A percentile compares a stretch with the other conserved stretches of the same genome.
phyloP scores from a whole-genome alignment of 108 stramenopile genomes.

The Cylindrotheca fusiformis region DNA sequence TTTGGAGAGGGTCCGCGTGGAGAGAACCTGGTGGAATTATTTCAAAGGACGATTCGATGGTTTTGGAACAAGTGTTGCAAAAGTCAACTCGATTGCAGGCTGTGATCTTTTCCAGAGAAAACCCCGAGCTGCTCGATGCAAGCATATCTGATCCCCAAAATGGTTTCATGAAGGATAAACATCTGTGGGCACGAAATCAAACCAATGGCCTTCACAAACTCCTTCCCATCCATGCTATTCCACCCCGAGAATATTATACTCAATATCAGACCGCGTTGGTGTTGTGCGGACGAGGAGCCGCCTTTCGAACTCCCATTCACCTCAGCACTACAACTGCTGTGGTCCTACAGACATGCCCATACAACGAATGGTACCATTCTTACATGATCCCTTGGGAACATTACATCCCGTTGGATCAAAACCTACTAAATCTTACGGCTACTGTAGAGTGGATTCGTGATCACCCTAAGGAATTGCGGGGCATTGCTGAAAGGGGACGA shows the following conservation, averaged over 20 bases:
- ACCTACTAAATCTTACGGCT: slow-evolving; percentile 20
- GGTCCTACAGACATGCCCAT: slow-evolving; percentile 25
- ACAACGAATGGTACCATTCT: slow-evolving; percentile 42
- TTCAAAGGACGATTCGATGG: not conserved
- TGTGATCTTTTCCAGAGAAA: slow-evolving; percentile 17
- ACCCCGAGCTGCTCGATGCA: slow-evolving; percentile 26
- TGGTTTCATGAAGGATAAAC: slow-evolving; percentile 5
- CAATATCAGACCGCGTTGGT: slow-evolving; percentile 20
- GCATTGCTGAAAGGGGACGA: slow-evolving; percentile 23
- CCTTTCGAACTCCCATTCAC: slow-evolving; percentile 32
- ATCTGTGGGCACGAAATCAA: slow-evolving; percentile 13
- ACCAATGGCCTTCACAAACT: slow-evolving; percentile 19
- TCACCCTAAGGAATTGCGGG: slow-evolving; percentile 19
- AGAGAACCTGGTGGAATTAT: not conserved
- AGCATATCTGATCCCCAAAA: not conserved
- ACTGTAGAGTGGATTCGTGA: slow-evolving; percentile 23
- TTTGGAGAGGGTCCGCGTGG: slow-evolving; percentile 30
- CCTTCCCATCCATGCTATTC: slow-evolving; percentile 14
- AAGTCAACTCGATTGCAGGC: slow-evolving; percentile 9
- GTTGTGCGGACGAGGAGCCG: slow-evolving; percentile 33
- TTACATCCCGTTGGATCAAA: slow-evolving; percentile 33
- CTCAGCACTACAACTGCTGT: slow-evolving; percentile 21
- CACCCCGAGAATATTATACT: slow-evolving; percentile 21
- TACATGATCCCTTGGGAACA: slow-evolving; percentile 39
- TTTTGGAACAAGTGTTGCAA: slow-evolving; percentile 1